phyloP scores from a whole-genome alignment of 306 rosid species.

The Datisca glomerata region DNA sequence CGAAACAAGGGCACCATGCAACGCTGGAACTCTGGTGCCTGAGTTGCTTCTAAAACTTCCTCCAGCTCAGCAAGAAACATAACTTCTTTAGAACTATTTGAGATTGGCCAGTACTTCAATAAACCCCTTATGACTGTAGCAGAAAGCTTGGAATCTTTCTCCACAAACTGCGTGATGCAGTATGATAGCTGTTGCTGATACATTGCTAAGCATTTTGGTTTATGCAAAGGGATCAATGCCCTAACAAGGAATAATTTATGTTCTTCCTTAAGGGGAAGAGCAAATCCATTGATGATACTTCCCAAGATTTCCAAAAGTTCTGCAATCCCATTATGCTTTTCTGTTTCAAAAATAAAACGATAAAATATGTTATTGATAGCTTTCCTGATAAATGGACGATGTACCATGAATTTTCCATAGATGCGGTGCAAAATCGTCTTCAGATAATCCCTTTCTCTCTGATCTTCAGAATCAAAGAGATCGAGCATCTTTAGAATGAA shows the following conservation, averaged over 20 bases:
- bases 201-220: slow-evolving; percentile 55
- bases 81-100: slow-evolving; percentile 66
- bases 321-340: slow-evolving; percentile 52
- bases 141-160: slow-evolving; percentile 71
- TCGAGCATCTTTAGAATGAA: slow-evolving; percentile 49
- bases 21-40: slow-evolving; percentile 61
- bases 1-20: slow-evolving; percentile 64
- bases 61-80: slow-evolving; percentile 65
- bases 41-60: slow-evolving; percentile 67
- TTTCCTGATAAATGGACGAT: slow-evolving; percentile 67
- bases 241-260: slow-evolving; percentile 58
- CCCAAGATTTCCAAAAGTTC: slow-evolving; percentile 62
- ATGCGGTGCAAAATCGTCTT: slow-evolving; percentile 51
- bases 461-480: slow-evolving; percentile 58
- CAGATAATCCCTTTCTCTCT: slow-evolving; percentile 50
- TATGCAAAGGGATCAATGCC: slow-evolving; percentile 54
- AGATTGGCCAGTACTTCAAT: slow-evolving; percentile 73
- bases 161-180: slow-evolving; percentile 62
- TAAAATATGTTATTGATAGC: slow-evolving; percentile 49
- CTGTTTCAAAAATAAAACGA: slow-evolving; percentile 36
- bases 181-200: slow-evolving; percentile 64
- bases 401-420: slow-evolving; percentile 51
- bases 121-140: slow-evolving; percentile 69
- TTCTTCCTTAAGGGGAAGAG: slow-evolving; percentile 62
- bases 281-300: slow-evolving; percentile 62